A percentile compares a stretch with the other conserved stretches of the same genome.
These are phyloP conservation scores for Termitomyces sp. DNA, from an alignment of 768 basidiomycete species.

Conservation along the genomic window DNA sequence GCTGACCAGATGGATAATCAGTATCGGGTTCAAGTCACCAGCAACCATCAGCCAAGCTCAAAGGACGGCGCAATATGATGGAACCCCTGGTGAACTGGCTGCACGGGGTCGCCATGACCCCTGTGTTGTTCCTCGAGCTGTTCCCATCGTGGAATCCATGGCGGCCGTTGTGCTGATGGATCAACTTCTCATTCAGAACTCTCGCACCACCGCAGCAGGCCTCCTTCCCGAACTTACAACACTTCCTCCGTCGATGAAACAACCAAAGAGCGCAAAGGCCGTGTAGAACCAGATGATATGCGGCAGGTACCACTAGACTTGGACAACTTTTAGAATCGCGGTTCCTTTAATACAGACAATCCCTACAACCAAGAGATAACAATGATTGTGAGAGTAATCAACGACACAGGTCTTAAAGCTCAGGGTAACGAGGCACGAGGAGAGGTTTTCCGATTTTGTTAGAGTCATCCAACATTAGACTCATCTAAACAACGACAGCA, in stretches of 20 bases:
- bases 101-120: constrained; percentile 95
- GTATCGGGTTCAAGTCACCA: constrained; percentile 96
- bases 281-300: neutral
- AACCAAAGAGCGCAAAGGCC: constrained; percentile 36
- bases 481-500: constrained; percentile 63
- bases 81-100: constrained; percentile 81
- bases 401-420: neutral
- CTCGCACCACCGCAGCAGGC: constrained; percentile 67
- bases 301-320: neutral
- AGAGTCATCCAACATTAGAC: constrained; percentile 36
- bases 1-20: constrained; percentile 22
- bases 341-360: neutral
- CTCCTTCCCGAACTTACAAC: constrained; percentile 83
- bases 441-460: neutral
- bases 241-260: constrained; percentile 90
- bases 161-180: constrained; percentile 95
- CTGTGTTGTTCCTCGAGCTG: constrained; percentile 94
- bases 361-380: constrained; percentile 1
- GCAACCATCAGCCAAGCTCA: constrained; percentile 96
- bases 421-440: neutral
- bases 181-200: constrained; percentile 83
- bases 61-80: constrained; percentile 89
- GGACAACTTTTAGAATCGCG: neutral
- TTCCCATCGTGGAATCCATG: constrained; percentile 99
- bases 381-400: neutral